Conservation (phyloP, 352 stramenopile genomes). For the Phytophthora sojae region DNA sequence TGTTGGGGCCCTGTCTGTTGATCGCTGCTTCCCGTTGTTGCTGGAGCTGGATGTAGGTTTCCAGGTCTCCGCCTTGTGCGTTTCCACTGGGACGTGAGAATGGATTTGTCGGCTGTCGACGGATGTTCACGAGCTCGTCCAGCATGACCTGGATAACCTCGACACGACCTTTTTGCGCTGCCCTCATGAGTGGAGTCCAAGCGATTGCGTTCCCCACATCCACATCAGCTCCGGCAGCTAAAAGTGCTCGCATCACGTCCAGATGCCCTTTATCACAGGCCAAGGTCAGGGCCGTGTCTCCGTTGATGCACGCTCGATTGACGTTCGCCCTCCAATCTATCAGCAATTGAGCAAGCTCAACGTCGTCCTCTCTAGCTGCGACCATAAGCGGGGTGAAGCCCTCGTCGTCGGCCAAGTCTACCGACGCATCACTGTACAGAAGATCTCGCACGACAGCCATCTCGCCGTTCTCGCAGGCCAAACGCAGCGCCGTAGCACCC, state of each 20-base stretch:
- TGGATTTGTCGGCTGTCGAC: slow-evolving; percentile 3
- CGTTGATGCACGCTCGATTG: slow-evolving; percentile 16
- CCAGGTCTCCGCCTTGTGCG: slow-evolving; percentile 1
- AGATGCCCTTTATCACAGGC: slow-evolving; percentile 29
- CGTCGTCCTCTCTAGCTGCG: slow-evolving; percentile 22
- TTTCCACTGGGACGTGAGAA: background rate
- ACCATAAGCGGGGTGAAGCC: slow-evolving; percentile 43
- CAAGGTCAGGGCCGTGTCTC: slow-evolving; percentile 28
- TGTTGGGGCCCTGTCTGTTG: slow-evolving; percentile 22
- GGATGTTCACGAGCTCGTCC: slow-evolving; percentile 27
- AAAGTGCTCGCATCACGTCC: slow-evolving; percentile 21
- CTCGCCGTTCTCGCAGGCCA: slow-evolving; percentile 28
- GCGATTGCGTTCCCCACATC: slow-evolving; percentile 27
- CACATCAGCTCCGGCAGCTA: slow-evolving; percentile 31
- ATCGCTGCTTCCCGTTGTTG: slow-evolving; percentile 15
- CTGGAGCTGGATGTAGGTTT: slow-evolving; percentile 21
- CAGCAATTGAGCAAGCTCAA: slow-evolving; percentile 25
- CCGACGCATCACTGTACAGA: slow-evolving; percentile 20
- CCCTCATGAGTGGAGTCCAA: slow-evolving; percentile 38
- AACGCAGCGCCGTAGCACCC: slow-evolving; percentile 28
- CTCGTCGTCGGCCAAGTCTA: slow-evolving; percentile 29
- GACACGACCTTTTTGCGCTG: slow-evolving; percentile 30
- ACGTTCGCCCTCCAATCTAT: slow-evolving; percentile 30
- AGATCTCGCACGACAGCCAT: slow-evolving; percentile 24
- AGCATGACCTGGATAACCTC: slow-evolving; percentile 30